Percentiles rank a stretch among this genome's conserved stretches.
Evolutionary conservation across 164 flowering plant genomes (phyloP).

Genomic region (Dillenia suffruticosa): DNA sequence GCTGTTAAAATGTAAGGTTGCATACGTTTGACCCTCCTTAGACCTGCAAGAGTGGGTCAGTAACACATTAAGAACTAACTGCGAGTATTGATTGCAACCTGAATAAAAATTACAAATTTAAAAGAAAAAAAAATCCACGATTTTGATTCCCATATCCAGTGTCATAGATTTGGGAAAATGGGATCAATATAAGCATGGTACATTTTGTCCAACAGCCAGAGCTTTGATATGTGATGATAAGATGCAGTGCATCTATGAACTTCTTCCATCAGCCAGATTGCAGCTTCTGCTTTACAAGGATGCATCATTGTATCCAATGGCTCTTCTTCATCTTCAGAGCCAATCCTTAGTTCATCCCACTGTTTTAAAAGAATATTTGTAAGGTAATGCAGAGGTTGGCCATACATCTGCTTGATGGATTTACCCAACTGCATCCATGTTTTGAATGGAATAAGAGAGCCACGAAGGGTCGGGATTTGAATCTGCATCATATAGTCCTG

Average conservation of each 20-base stretch:
- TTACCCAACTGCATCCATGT: constrained; percentile 71
- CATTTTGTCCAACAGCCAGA: constrained; percentile 66
- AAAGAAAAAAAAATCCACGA: too few species aligned
- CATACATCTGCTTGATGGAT: constrained; percentile 68
- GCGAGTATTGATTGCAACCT: too few species aligned
- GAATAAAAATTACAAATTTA: too few species aligned
- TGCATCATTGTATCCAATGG: constrained; percentile 62
- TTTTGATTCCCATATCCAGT: neutral
- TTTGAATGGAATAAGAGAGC: constrained; percentile 60
- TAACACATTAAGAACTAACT: too few species aligned
- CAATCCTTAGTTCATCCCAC: constrained; percentile 67
- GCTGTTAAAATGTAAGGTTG: too few species aligned
- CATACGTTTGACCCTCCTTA: too few species aligned
- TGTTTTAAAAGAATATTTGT: constrained; percentile 63
- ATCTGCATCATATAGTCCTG: constrained; percentile 82
- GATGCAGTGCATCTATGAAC: constrained; percentile 62
- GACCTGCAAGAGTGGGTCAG: too few species aligned
- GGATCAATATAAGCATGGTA: constrained; percentile 60
- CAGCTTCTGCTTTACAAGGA: constrained; percentile 82
- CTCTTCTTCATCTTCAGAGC: constrained; percentile 40
- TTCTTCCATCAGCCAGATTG: constrained; percentile 85
- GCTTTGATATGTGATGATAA: constrained; percentile 47
- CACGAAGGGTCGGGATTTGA: constrained; percentile 55
- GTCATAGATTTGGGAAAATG: constrained; percentile 35
- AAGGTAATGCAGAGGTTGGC: constrained; percentile 88